Evolutionary conservation across 495 filamentous ascomycete genomes (phyloP).

Genomic region (Aspergillus carlsbadensis): DNA sequence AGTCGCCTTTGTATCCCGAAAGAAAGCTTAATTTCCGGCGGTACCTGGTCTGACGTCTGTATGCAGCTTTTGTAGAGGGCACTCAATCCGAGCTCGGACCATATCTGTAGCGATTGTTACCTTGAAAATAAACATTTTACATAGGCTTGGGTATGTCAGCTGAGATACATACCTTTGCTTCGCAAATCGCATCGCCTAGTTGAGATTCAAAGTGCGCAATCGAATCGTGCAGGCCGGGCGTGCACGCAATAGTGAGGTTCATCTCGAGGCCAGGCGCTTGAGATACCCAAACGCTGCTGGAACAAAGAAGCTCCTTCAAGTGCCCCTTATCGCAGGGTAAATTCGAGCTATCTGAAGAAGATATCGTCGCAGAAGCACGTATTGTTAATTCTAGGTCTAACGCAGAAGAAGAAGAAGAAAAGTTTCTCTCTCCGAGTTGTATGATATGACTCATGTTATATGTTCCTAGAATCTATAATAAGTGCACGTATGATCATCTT

Average conservation of each 20-base stretch:
- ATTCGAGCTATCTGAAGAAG: not conserved
- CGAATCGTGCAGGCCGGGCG: not conserved
- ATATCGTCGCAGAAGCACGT: slow-evolving; percentile 12
- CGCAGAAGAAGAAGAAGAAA: slow-evolving; percentile 1
- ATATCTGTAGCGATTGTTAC: slow-evolving; percentile 25
- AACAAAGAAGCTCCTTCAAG: slow-evolving; percentile 9
- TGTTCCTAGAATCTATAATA: not conserved
- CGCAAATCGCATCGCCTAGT: slow-evolving; percentile 25
- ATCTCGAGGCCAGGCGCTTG: slow-evolving; percentile 32
- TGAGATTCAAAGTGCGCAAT: slow-evolving; percentile 17
- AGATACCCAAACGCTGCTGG: slow-evolving; percentile 26
- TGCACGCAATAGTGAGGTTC: slow-evolving; percentile 18
- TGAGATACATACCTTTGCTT: slow-evolving; percentile 24
- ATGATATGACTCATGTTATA: slow-evolving; percentile 14
- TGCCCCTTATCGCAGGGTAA: not conserved
- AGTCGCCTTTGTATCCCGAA: slow-evolving; percentile 25
- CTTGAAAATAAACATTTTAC: not conserved
- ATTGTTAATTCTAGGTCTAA: slow-evolving; percentile 12
- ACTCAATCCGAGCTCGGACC: slow-evolving; percentile 33
- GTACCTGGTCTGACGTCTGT: not conserved
- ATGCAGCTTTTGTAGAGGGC: slow-evolving; percentile 24
- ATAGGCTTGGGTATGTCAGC: not conserved
- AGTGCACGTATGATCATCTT: not conserved
- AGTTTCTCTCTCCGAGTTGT: slow-evolving; percentile 13
- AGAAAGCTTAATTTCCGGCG: slow-evolving; percentile 15